Percentiles rank a stretch among this genome's conserved stretches.
Conservation (phyloP, 1,284 basidiomycete species). For the Malassezia slooffiae region DNA sequence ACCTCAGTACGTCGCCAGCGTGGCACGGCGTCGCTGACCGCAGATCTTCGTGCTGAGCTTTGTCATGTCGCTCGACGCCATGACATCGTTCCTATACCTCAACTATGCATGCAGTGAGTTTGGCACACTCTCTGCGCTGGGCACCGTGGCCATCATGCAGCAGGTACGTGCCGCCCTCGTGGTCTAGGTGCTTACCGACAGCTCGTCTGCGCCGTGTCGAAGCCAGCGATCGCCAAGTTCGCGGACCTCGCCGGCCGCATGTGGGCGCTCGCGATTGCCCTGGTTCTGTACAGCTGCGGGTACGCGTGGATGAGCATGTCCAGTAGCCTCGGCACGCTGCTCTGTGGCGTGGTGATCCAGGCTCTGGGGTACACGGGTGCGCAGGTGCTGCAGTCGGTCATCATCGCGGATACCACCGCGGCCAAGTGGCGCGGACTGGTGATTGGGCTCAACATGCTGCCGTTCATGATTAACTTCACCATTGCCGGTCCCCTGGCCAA, state of each 20-base stretch:
- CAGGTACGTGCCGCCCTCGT: not conserved
- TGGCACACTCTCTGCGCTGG: conserved; percentile 48
- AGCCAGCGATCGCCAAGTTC: conserved; percentile 69
- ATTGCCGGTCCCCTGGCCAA: conserved; percentile 59
- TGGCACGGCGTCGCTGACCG: too few relatives aligned
- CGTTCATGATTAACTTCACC: conserved; percentile 56
- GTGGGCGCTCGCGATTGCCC: conserved; percentile 56
- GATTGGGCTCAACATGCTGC: conserved; percentile 53
- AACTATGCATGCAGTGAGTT: conserved; percentile 44
- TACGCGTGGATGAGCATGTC: conserved; percentile 63
- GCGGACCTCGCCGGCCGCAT: conserved; percentile 57
- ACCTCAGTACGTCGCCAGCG: not conserved
- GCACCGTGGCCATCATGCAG: conserved; percentile 43
- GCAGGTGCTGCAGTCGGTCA: conserved; percentile 50
- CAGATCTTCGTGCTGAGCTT: conserved; percentile 58
- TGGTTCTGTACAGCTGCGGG: conserved; percentile 50
- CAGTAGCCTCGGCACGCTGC: conserved; percentile 52
- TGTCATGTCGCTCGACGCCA: conserved; percentile 54
- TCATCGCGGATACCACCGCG: conserved; percentile 63
- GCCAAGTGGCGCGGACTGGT: conserved; percentile 67
- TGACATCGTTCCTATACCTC: conserved; percentile 51
- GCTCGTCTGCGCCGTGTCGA: conserved; percentile 56
- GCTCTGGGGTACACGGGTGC: conserved; percentile 47
- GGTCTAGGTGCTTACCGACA: too few relatives aligned
- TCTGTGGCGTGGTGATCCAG: conserved; percentile 53